phyloP scores from a whole-genome alignment of 805 yeast genomes.

The Lachancea cidri region DNA sequence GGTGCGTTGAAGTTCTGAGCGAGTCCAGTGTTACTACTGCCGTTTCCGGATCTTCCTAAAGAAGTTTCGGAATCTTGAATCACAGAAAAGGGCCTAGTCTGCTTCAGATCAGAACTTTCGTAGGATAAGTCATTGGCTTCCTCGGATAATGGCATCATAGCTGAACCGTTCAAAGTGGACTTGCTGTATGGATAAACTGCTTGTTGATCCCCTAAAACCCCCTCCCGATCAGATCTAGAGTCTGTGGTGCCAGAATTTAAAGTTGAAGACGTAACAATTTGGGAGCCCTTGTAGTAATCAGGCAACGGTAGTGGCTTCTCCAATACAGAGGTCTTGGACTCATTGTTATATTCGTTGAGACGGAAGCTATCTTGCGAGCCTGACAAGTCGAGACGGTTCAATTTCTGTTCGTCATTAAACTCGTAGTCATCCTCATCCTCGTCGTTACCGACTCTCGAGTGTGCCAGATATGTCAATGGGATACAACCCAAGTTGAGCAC shows the following conservation, averaged over 20 bases:
- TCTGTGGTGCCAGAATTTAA: constrained; percentile 9
- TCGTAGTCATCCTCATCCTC: constrained; percentile 24
- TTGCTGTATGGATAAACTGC: not conserved
- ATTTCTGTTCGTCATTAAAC: not conserved
- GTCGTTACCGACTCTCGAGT: constrained; percentile 12
- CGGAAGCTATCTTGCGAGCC: constrained; percentile 1
- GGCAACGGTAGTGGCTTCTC: constrained; percentile 6
- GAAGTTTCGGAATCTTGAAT: not conserved
- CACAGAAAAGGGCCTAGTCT: not conserved
- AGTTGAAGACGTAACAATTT: constrained; percentile 9
- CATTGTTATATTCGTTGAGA: constrained; percentile 2
- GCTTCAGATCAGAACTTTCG: not conserved
- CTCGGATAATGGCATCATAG: not conserved
- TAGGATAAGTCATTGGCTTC: not conserved
- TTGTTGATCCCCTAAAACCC: constrained; percentile 1
- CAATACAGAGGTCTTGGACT: not conserved
- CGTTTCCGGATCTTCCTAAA: not conserved
- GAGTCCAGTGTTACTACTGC: not conserved
- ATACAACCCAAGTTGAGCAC: constrained; percentile 48
- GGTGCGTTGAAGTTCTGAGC: not conserved
- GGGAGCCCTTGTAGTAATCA: constrained; percentile 11
- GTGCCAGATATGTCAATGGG: constrained; percentile 44
- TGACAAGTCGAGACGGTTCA: constrained; percentile 2
- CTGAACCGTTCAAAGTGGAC: not conserved
- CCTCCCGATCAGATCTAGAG: constrained; percentile 8